Percentiles rank a stretch among this genome's conserved stretches.
These are phyloP conservation scores for Ottelia alismoides DNA, from an alignment of 106 monocot species.

Conservation along the genomic window DNA sequence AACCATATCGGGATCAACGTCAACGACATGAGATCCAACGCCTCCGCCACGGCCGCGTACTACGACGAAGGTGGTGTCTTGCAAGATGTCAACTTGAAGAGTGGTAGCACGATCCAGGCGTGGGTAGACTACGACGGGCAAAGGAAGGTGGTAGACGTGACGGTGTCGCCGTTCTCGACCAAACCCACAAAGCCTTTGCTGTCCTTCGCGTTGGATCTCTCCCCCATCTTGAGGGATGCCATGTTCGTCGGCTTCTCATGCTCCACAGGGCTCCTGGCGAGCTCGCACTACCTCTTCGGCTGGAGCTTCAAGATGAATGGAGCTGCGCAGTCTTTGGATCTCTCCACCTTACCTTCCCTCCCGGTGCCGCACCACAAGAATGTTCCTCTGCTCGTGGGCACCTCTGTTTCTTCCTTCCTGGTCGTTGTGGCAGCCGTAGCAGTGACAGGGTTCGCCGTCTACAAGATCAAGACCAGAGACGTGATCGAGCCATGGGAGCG, in stretches of 20 bases:
- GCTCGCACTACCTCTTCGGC: conserved; percentile 3
- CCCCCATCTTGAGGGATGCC: background rate
- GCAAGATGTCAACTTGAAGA: background rate
- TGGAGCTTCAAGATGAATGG: conserved; percentile 16
- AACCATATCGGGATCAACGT: conserved; percentile 16
- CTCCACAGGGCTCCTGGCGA: background rate
- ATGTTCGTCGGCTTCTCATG: conserved; percentile 11
- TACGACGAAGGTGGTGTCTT: background rate
- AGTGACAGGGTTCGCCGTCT: background rate
- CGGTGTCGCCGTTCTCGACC: background rate
- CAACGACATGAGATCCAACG: conserved; percentile 5
- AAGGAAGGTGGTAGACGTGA: conserved; percentile 1
- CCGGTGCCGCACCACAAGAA: background rate
- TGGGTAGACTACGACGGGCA: conserved; percentile 11
- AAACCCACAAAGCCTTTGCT: conserved; percentile 2
- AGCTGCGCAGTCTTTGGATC: conserved; percentile 1
- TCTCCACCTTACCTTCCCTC: conserved; percentile 2
- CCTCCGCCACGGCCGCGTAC: background rate
- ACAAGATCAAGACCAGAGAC: conserved; percentile 1
- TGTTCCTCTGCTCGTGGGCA: background rate
- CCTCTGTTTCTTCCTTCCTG: background rate
- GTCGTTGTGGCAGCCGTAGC: background rate
- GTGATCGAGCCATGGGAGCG: conserved; percentile 4
- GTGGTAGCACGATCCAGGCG: conserved; percentile 1
- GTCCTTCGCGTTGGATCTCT: conserved; percentile 1